Evolutionary conservation across 2,329 filamentous ascomycete genomes (phyloP).

Genomic region (Chaetomium strumarium): DNA sequence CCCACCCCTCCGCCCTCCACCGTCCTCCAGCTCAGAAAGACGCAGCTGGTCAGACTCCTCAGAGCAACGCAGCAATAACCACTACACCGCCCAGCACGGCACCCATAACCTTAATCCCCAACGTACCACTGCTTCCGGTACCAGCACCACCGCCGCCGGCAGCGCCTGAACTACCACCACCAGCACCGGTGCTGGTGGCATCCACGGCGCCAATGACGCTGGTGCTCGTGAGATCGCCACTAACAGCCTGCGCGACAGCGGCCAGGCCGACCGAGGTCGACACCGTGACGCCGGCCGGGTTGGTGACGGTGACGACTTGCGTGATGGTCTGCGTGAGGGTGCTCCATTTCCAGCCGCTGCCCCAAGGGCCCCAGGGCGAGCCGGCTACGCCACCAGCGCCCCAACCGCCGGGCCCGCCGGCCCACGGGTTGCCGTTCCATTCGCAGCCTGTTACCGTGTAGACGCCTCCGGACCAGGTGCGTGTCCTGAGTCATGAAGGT

Average conservation of each 20-base stretch:
- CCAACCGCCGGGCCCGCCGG: slow-evolving; percentile 35
- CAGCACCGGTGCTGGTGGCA: slow-evolving; percentile 1
- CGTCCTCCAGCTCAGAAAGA: background rate
- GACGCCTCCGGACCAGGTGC: slow-evolving; percentile 34
- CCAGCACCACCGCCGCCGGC: background rate
- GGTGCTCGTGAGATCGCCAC: slow-evolving; percentile 28
- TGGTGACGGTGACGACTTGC: slow-evolving; percentile 29
- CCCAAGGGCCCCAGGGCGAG: slow-evolving; percentile 36
- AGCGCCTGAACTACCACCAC: background rate
- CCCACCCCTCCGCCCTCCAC: background rate
- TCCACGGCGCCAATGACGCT: slow-evolving; percentile 23
- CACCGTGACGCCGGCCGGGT: slow-evolving; percentile 14
- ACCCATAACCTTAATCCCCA: slow-evolving; percentile 18
- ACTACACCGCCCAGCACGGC: slow-evolving; percentile 28
- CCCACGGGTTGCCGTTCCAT: slow-evolving; percentile 37
- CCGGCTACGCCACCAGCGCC: slow-evolving; percentile 29
- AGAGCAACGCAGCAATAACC: slow-evolving; percentile 28
- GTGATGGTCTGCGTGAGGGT: slow-evolving; percentile 32
- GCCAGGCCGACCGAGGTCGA: slow-evolving; percentile 27
- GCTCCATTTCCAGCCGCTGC: slow-evolving; percentile 36
- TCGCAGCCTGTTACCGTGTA: slow-evolving; percentile 40
- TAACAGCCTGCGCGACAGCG: slow-evolving; percentile 29
- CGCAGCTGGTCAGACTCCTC: background rate
- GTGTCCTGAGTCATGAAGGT: slow-evolving; percentile 11
- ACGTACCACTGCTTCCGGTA: background rate